phyloP scores from a whole-genome alignment of 1,139 yeast genomes.

The Yueomyces sp. region DNA sequence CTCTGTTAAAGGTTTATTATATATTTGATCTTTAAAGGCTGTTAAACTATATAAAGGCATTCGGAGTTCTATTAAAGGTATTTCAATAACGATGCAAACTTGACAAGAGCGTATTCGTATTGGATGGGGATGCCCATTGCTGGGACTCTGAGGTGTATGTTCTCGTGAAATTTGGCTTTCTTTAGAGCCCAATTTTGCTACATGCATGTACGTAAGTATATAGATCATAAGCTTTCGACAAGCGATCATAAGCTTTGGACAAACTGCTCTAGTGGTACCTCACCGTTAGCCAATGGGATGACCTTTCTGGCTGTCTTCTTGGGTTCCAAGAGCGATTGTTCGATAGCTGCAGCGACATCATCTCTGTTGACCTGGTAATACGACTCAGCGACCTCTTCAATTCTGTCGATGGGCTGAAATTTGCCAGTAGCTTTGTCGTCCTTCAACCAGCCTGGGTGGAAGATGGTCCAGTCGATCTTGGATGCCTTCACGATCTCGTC shows the following conservation, averaged over 20 bases:
- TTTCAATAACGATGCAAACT: too few species aligned
- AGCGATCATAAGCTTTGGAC: slow-evolving; percentile 6
- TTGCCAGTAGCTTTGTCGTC: slow-evolving; percentile 32
- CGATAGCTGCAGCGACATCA: slow-evolving; percentile 21
- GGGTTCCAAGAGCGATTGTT: slow-evolving; percentile 15
- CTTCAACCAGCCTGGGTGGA: slow-evolving; percentile 36
- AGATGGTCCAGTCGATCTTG: slow-evolving; percentile 40
- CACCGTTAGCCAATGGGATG: slow-evolving; percentile 26
- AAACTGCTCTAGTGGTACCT: slow-evolving; percentile 19
- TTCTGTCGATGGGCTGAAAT: slow-evolving; percentile 12
- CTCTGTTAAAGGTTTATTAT: too few species aligned
- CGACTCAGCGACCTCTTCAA: slow-evolving; percentile 6
- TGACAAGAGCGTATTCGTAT: too few species aligned
- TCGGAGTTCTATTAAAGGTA: too few species aligned
- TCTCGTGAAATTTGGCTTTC: too few species aligned
- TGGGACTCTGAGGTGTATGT: too few species aligned
- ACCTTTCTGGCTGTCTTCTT: slow-evolving; percentile 20
- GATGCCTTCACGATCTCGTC: slow-evolving; percentile 32
- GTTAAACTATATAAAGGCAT: too few species aligned
- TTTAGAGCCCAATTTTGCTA: too few species aligned
- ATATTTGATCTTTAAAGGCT: too few species aligned
- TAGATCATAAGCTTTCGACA: too few species aligned
- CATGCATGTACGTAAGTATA: too few species aligned
- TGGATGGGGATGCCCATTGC: too few species aligned
- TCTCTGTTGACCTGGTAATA: slow-evolving; percentile 13